These are phyloP conservation scores for Penicillium nucicola DNA, from an alignment of 495 filamentous ascomycete genomes.

Conservation along the genomic window DNA sequence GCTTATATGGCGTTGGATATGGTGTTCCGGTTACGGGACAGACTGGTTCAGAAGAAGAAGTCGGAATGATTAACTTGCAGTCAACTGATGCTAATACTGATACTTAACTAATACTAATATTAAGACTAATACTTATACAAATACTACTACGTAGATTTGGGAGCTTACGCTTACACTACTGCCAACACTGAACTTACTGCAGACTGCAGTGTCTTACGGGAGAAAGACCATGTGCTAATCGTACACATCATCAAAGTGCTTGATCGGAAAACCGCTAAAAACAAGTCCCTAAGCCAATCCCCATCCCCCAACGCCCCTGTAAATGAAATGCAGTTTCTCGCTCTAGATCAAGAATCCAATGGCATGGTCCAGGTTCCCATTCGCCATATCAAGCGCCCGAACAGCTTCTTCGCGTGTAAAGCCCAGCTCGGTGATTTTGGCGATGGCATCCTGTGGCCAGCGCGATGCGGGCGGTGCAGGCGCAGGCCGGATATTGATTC, in stretches of 20 bases:
- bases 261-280: slow-evolving; percentile 23
- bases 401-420: slow-evolving; percentile 75
- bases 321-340: slow-evolving; percentile 11
- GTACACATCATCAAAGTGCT: slow-evolving; percentile 19
- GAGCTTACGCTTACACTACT: too few species aligned
- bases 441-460: slow-evolving; percentile 41
- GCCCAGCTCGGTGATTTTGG: slow-evolving; percentile 74
- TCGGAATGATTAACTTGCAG: slow-evolving; percentile 26
- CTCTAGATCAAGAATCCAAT: slow-evolving; percentile 72
- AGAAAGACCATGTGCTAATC: too few species aligned
- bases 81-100: too few species aligned
- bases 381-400: slow-evolving; percentile 74
- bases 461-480: slow-evolving; percentile 29
- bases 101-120: too few species aligned
- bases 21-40: slow-evolving; percentile 39
- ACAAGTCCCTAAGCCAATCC: slow-evolving; percentile 8
- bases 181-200: too few species aligned
- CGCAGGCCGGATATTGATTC: slow-evolving; percentile 31
- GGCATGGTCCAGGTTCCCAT: slow-evolving; percentile 82
- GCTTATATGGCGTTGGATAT: slow-evolving; percentile 57
- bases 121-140: too few species aligned
- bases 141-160: too few species aligned
- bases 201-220: too few species aligned
- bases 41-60: slow-evolving; percentile 33
- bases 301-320: slow-evolving; percentile 6